Conservation (phyloP, 768 basidiomycete genomes). For the Serpula lacrymans region DNA sequence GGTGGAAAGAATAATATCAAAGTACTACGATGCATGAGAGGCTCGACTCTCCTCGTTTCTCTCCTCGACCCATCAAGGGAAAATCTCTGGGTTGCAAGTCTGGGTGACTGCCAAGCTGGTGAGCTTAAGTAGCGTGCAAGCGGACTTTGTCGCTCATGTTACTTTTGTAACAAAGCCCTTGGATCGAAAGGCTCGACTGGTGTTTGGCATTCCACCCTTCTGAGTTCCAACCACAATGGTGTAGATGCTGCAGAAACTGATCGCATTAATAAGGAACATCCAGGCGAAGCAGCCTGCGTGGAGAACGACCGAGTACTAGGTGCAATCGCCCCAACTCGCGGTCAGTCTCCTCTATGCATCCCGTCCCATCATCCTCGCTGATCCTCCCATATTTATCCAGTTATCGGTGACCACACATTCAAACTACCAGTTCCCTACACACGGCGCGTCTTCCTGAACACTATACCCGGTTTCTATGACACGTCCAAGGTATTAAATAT, state of each 20-base stretch:
- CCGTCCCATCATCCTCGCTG: no score
- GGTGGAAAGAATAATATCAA: slow-evolving; percentile 30
- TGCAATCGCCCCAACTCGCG: slow-evolving; percentile 54
- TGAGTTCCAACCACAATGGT: slow-evolving; percentile 54
- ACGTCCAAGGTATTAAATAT: slow-evolving; percentile 38
- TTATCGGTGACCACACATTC: slow-evolving; percentile 53
- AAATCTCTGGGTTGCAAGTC: slow-evolving; percentile 54
- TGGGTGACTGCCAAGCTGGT: slow-evolving; percentile 58
- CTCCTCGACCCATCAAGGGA: slow-evolving; percentile 39
- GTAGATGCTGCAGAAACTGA: slow-evolving; percentile 36
- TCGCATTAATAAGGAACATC: slow-evolving; percentile 43
- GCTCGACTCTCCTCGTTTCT: slow-evolving; percentile 47
- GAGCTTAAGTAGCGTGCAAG: no score
- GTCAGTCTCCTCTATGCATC: no score
- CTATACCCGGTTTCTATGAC: slow-evolving; percentile 34
- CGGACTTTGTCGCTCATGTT: not conserved
- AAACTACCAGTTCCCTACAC: slow-evolving; percentile 50
- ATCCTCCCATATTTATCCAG: no score
- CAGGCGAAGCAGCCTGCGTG: slow-evolving; percentile 41
- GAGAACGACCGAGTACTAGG: slow-evolving; percentile 47
- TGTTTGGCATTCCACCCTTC: slow-evolving; percentile 35
- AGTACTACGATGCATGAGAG: slow-evolving; percentile 46
- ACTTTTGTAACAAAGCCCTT: slow-evolving; percentile 31
- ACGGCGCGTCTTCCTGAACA: slow-evolving; percentile 41
- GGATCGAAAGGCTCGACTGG: slow-evolving; percentile 33